These are phyloP conservation scores for Turritis glabra DNA, from an alignment of 345 rosid species.

Conservation along the genomic window DNA sequence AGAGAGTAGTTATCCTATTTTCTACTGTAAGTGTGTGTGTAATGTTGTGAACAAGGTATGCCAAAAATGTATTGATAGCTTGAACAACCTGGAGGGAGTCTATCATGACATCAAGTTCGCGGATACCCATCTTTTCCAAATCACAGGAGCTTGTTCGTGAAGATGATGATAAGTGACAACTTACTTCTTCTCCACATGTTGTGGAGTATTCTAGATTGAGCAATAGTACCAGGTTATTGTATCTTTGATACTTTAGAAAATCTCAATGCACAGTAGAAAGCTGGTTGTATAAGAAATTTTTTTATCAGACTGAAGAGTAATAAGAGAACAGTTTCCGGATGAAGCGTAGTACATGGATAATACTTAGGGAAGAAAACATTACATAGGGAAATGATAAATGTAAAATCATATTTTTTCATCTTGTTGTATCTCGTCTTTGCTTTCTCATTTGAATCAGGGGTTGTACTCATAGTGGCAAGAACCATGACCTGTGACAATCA, in stretches of 20 bases:
- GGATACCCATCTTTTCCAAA: too few relatives aligned
- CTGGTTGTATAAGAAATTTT: slow-evolving; percentile 7
- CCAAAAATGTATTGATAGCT: too few relatives aligned
- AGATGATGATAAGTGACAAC: too few relatives aligned
- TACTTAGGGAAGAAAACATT: neutral
- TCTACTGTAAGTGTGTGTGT: too few relatives aligned
- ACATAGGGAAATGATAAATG: neutral
- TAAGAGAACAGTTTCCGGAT: neutral
- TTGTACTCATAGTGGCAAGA: slow-evolving; percentile 38
- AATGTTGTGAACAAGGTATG: too few relatives aligned
- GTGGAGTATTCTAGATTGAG: neutral
- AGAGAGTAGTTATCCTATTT: too few relatives aligned
- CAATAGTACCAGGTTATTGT: neutral
- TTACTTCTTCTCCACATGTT: too few relatives aligned
- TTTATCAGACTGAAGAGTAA: neutral
- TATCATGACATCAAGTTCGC: too few relatives aligned
- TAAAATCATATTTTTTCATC: slow-evolving; percentile 23
- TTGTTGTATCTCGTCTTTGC: neutral
- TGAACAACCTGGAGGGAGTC: too few relatives aligned
- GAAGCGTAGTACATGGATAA: neutral
- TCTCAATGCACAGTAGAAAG: slow-evolving; percentile 7
- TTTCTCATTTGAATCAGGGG: slow-evolving; percentile 22
- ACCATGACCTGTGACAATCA: slow-evolving; percentile 34
- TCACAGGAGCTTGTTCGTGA: too few relatives aligned
- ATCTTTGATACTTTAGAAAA: neutral